phyloP scores from a whole-genome alignment of 306 rosid genomes.

The Trichosanthes truncata region DNA sequence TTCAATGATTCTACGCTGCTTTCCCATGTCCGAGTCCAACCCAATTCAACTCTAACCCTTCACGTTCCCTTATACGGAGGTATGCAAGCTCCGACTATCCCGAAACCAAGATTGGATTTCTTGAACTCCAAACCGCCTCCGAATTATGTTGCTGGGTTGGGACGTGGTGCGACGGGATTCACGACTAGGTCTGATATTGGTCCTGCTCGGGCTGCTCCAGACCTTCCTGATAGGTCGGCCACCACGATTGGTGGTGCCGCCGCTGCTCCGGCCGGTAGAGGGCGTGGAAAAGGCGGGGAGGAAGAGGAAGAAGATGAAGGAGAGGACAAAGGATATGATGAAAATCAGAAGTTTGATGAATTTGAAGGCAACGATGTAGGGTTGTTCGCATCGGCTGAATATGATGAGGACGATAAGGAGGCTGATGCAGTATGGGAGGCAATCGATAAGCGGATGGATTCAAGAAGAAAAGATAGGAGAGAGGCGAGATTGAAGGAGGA shows the following conservation, averaged over 20 bases:
- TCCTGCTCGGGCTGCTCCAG: conserved; percentile 80
- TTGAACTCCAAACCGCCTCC: conserved; percentile 79
- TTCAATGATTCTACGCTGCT: conserved; percentile 29
- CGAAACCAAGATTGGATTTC: conserved; percentile 69
- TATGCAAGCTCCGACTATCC: conserved; percentile 39
- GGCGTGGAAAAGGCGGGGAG: conserved; percentile 60
- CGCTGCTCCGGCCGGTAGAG: conserved; percentile 30
- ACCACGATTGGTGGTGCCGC: conserved; percentile 23
- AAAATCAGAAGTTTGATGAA: conserved; percentile 83
- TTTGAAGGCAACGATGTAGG: conserved; percentile 91
- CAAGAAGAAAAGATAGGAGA: conserved; percentile 77
- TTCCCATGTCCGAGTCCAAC: conserved; percentile 39
- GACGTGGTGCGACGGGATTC: conserved; percentile 93
- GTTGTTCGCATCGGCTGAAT: conserved; percentile 74
- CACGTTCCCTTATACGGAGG: conserved; percentile 27
- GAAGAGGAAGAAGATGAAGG: conserved; percentile 83
- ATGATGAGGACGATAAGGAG: conserved; percentile 86
- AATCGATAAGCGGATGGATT: conserved; percentile 81
- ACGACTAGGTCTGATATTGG: conserved; percentile 85
- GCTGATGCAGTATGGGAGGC: conserved; percentile 94
- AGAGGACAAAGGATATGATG: conserved; percentile 75
- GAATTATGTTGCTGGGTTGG: conserved; percentile 79
- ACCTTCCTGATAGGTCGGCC: conserved; percentile 63
- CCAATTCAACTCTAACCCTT: conserved; percentile 31
- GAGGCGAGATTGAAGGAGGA: conserved; percentile 87